Evolutionary conservation across 306 rosid genomes (phyloP).

Genomic region (Acacia melanoxylon): DNA sequence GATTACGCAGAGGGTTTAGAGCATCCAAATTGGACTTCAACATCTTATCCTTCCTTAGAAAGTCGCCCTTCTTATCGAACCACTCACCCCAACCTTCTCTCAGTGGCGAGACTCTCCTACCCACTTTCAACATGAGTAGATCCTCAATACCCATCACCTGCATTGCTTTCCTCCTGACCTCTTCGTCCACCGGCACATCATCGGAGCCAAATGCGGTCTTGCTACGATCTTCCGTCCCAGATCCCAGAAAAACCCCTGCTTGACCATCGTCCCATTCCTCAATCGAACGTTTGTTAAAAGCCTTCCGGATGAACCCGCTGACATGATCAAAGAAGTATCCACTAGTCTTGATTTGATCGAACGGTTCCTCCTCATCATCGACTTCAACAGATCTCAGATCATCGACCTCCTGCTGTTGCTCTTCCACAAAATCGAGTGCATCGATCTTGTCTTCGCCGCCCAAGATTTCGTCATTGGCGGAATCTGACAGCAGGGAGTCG

Average conservation of each 20-base stretch:
- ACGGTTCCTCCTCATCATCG: slow-evolving; percentile 60
- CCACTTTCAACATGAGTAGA: slow-evolving; percentile 66
- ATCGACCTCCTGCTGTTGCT: slow-evolving; percentile 29
- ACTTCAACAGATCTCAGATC: slow-evolving; percentile 24
- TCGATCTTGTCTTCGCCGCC: slow-evolving; percentile 73
- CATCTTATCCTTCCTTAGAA: slow-evolving; percentile 81
- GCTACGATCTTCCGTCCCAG: slow-evolving; percentile 43
- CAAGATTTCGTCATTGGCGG: slow-evolving; percentile 34
- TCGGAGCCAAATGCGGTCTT: slow-evolving; percentile 73
- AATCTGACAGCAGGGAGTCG: slow-evolving; percentile 58
- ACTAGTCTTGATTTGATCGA: slow-evolving; percentile 39
- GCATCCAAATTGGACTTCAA: slow-evolving; percentile 68
- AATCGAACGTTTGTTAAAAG: slow-evolving; percentile 46
- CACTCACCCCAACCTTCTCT: slow-evolving; percentile 96
- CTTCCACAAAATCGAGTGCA: slow-evolving; percentile 61
- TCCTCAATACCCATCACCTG: slow-evolving; percentile 69
- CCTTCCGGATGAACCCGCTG: slow-evolving; percentile 61
- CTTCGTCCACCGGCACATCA: slow-evolving; percentile 78
- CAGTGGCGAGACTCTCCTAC: slow-evolving; percentile 63
- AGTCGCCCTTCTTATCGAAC: slow-evolving; percentile 86
- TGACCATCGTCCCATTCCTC: slow-evolving; percentile 58
- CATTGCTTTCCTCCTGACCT: slow-evolving; percentile 52
- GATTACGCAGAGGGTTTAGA: slow-evolving; percentile 67
- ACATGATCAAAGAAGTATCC: slow-evolving; percentile 71
- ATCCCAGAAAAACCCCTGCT: slow-evolving; percentile 38